Conservation (phyloP, 2,329 filamentous ascomycete species). For the Diaporthe citriasiana region DNA sequence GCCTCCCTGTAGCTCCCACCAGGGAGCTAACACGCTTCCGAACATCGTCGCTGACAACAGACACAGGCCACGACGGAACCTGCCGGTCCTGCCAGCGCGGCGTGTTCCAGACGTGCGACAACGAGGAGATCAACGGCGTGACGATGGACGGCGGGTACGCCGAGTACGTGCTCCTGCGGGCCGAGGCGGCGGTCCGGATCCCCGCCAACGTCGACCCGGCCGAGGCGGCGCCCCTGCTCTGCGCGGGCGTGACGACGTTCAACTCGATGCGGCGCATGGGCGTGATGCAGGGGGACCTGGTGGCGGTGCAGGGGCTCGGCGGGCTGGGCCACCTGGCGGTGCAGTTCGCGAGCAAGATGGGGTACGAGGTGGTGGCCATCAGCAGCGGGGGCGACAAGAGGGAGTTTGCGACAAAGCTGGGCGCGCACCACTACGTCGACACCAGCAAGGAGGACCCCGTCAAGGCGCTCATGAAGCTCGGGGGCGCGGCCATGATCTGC, state of each 20-base stretch:
- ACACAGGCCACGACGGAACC: slow-evolving; percentile 68
- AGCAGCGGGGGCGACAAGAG: slow-evolving; percentile 75
- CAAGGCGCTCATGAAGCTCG: slow-evolving; percentile 66
- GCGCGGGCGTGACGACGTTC: slow-evolving; percentile 76
- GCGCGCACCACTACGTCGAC: slow-evolving; percentile 73
- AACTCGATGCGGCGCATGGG: slow-evolving; percentile 69
- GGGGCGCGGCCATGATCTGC: slow-evolving; percentile 72
- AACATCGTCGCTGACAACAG: background rate
- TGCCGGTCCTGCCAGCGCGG: slow-evolving; percentile 76
- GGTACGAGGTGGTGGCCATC: slow-evolving; percentile 79
- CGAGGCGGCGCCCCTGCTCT: slow-evolving; percentile 71
- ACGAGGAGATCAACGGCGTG: slow-evolving; percentile 74
- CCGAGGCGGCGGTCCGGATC: slow-evolving; percentile 72
- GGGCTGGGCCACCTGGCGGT: slow-evolving; percentile 84
- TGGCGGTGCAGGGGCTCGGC: slow-evolving; percentile 78
- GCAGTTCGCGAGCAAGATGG: slow-evolving; percentile 83
- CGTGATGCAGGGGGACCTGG: slow-evolving; percentile 65
- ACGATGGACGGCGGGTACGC: slow-evolving; percentile 76
- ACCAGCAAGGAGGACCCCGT: slow-evolving; percentile 64
- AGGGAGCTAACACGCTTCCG: background rate
- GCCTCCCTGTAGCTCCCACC: background rate
- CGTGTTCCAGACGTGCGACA: slow-evolving; percentile 78
- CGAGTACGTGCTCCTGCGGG: slow-evolving; percentile 72
- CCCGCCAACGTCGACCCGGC: slow-evolving; percentile 66
- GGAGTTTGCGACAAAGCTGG: slow-evolving; percentile 74